Conservation (phyloP, 371 early-diverging fungal species). For the Mucor sp. region DNA sequence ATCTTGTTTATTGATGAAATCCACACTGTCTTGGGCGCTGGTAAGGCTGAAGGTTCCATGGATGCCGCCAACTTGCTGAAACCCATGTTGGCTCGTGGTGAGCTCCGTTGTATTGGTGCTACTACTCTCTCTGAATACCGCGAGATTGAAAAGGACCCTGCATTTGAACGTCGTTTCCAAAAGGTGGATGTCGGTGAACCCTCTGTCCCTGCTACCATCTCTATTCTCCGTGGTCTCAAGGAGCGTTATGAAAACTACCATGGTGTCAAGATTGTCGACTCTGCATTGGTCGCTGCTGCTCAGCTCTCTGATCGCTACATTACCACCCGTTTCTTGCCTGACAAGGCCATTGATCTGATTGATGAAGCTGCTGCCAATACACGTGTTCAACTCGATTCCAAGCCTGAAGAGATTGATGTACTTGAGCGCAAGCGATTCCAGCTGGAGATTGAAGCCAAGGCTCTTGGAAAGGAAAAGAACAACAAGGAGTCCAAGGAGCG, state of each 20-base stretch:
- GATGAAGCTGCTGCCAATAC: constrained; percentile 96
- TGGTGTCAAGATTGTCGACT: constrained; percentile 84
- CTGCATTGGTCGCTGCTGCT: constrained; percentile 81
- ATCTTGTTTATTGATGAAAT: constrained; percentile 99
- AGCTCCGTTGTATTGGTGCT: constrained; percentile 87
- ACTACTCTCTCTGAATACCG: constrained; percentile 91
- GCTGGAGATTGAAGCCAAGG: constrained; percentile 94
- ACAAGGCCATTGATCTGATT: constrained; percentile 87
- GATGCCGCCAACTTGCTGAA: constrained; percentile 94
- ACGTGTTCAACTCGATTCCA: constrained; percentile 93
- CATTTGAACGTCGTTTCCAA: constrained; percentile 91
- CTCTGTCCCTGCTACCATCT: constrained; percentile 77
- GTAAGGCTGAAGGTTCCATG: constrained; percentile 90
- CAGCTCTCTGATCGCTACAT: constrained; percentile 81
- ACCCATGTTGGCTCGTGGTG: constrained; percentile 86
- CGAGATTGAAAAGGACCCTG: constrained; percentile 85
- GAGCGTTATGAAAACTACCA: constrained; percentile 86
- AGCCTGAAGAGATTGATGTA: constrained; percentile 94
- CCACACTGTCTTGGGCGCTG: constrained; percentile 93
- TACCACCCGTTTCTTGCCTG: constrained; percentile 75
- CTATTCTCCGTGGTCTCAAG: constrained; percentile 85
- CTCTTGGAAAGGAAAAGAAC: constrained; percentile 91
- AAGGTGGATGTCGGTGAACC: constrained; percentile 85
- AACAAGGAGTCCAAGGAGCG: constrained; percentile 76
- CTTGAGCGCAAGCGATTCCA: constrained; percentile 90